Percentiles rank a stretch among this genome's conserved stretches.
These are phyloP conservation scores for Boletus subcaerulescens DNA, from an alignment of 768 basidiomycete species.

Conservation along the genomic window DNA sequence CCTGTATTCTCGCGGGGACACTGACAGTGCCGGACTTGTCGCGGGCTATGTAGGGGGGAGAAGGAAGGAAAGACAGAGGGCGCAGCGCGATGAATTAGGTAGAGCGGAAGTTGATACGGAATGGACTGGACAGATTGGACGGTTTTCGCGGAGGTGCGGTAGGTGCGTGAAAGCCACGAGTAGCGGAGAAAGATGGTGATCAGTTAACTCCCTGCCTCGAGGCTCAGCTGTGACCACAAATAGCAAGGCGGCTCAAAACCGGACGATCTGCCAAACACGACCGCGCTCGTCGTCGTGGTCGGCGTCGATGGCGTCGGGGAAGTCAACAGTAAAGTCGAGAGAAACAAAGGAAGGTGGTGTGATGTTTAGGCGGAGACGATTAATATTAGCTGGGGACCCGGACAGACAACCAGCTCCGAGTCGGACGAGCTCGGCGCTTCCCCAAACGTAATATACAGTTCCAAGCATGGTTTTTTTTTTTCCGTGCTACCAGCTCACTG, in stretches of 20 bases:
- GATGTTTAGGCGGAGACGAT: conserved; percentile 26
- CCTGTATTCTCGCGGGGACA: conserved; percentile 27
- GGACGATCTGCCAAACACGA: conserved; percentile 7
- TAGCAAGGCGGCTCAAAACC: conserved; percentile 16
- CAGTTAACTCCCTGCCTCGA: conserved; percentile 28
- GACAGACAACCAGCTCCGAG: background rate
- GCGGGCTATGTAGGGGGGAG: conserved; percentile 25
- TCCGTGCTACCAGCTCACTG: background rate
- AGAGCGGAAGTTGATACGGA: conserved; percentile 27
- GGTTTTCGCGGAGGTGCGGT: conserved; percentile 32
- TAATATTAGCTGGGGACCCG: background rate
- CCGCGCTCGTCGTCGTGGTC: conserved; percentile 6
- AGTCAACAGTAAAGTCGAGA: background rate
- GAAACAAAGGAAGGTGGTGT: conserved; percentile 18
- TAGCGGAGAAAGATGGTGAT: conserved; percentile 30
- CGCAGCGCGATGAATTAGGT: conserved; percentile 29
- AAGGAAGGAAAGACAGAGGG: conserved; percentile 26
- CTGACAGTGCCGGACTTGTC: conserved; percentile 24
- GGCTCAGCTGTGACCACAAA: conserved; percentile 26
- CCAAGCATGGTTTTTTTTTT: background rate
- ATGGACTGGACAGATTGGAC: conserved; percentile 30
- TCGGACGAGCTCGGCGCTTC: background rate
- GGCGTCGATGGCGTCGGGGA: background rate
- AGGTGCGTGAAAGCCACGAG: conserved; percentile 36
- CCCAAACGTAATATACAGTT: conserved; percentile 14